Conservation (phyloP, 768 basidiomycete genomes). For the Serendipita sp. region DNA sequence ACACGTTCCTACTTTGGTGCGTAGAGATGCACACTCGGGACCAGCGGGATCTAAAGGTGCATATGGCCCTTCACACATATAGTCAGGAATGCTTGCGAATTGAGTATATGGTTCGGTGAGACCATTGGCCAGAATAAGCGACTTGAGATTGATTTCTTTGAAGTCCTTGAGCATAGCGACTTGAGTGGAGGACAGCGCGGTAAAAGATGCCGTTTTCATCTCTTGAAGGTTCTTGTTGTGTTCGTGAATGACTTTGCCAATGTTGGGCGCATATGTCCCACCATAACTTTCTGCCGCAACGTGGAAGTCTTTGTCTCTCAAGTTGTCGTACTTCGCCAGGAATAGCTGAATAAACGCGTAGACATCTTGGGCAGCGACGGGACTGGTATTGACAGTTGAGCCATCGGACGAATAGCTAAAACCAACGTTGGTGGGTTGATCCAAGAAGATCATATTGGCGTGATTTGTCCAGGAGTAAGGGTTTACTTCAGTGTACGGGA, state of each 20-base stretch:
- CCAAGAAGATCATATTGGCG: conserved; percentile 31
- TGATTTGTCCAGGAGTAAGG: conserved; percentile 71
- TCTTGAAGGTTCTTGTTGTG: neutral
- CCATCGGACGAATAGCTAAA: conserved; percentile 72
- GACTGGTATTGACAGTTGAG: conserved; percentile 59
- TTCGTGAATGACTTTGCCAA: conserved; percentile 5
- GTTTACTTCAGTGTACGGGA: conserved; percentile 28
- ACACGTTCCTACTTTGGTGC: conserved; percentile 55
- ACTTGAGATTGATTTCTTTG: conserved; percentile 62
- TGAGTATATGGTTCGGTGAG: conserved; percentile 73
- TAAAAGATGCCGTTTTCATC: conserved; percentile 11
- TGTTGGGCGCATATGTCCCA: conserved; percentile 7
- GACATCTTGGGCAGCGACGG: conserved; percentile 80
- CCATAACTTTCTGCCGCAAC: conserved; percentile 68
- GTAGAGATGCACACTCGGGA: conserved; percentile 36
- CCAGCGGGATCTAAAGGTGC: neutral
- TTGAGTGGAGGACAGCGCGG: conserved; percentile 23
- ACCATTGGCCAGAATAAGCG: conserved; percentile 77
- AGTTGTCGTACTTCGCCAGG: conserved; percentile 59
- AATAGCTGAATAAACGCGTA: conserved; percentile 73
- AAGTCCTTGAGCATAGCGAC: conserved; percentile 24
- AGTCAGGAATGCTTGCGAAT: conserved; percentile 67
- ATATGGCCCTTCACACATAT: conserved; percentile 39
- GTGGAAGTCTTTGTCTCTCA: conserved; percentile 54
- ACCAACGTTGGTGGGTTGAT: conserved; percentile 78